Conservation (phyloP, 75 land plant genomes). For the Ceratopteris richardii region DNA sequence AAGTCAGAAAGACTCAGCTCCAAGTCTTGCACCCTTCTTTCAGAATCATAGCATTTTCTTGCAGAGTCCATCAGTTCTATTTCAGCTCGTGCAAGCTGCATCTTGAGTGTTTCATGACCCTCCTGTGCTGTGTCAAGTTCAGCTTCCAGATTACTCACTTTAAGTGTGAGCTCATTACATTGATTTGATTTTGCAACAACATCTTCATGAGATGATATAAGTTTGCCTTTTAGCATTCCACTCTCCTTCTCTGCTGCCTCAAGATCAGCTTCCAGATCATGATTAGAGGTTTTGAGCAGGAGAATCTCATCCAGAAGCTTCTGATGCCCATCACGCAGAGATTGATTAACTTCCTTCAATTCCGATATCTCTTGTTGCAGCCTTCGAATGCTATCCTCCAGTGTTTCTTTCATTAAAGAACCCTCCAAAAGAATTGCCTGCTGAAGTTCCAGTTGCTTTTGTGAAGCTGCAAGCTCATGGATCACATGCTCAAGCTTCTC, state of each 20-base stretch:
- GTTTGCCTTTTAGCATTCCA: too few species aligned
- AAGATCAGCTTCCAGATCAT: not conserved
- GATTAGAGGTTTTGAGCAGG: not conserved
- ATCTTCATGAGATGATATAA: too few species aligned
- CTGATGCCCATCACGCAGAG: not conserved
- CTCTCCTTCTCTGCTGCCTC: too few species aligned
- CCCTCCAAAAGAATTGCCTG: not conserved
- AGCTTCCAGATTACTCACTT: not conserved
- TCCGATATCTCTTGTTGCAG: not conserved
- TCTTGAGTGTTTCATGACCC: too few species aligned
- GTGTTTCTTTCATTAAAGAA: not conserved
- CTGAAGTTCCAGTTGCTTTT: not conserved
- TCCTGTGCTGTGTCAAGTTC: too few species aligned
- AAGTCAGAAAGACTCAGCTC: too few species aligned
- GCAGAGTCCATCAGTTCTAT: too few species aligned
- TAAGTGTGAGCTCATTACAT: too few species aligned
- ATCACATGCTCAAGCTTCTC: not conserved
- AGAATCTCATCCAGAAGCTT: not conserved
- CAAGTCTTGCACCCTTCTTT: too few species aligned
- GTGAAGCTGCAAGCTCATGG: not conserved
- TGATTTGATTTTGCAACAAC: too few species aligned
- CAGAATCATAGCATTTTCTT: too few species aligned
- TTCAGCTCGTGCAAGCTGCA: too few species aligned
- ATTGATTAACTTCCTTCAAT: not conserved
- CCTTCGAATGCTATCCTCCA: not conserved